phyloP scores from a whole-genome alignment of 495 filamentous ascomycete genomes.

The Hypoxylon perforatum region DNA sequence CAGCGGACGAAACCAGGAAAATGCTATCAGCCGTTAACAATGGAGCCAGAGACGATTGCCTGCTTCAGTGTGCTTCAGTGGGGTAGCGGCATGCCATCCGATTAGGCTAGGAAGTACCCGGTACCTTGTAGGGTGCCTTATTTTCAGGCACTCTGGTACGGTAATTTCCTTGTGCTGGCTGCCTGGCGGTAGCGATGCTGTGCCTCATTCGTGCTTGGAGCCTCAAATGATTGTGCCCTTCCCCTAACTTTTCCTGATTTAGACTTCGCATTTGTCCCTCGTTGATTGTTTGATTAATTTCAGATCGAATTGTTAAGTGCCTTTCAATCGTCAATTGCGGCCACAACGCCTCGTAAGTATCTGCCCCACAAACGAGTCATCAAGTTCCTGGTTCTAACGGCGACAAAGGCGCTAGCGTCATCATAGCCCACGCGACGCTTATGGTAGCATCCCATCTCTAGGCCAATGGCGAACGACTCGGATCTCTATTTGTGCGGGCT shows the following conservation, averaged over 20 bases:
- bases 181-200: too few species aligned
- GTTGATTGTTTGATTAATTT: too few species aligned
- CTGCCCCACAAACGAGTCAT: neutral
- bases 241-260: too few species aligned
- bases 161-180: too few species aligned
- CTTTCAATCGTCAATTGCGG: too few species aligned
- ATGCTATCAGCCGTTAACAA: constrained; percentile 23
- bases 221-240: too few species aligned
- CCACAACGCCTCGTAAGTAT: constrained; percentile 1
- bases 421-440: neutral
- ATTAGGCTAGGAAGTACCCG: constrained; percentile 1
- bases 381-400: neutral
- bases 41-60: neutral
- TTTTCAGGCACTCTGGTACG: too few species aligned
- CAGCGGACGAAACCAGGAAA: too few species aligned
- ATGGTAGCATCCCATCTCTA: neutral
- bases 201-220: too few species aligned
- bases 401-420: neutral
- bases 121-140: too few species aligned
- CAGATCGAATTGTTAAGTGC: too few species aligned
- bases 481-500: constrained; percentile 21
- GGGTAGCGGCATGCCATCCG: neutral
- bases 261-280: too few species aligned
- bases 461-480: constrained; percentile 21
- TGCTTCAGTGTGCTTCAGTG: neutral